Conservation (phyloP, 73 alveolate species). For the Halteria grandinella region DNA sequence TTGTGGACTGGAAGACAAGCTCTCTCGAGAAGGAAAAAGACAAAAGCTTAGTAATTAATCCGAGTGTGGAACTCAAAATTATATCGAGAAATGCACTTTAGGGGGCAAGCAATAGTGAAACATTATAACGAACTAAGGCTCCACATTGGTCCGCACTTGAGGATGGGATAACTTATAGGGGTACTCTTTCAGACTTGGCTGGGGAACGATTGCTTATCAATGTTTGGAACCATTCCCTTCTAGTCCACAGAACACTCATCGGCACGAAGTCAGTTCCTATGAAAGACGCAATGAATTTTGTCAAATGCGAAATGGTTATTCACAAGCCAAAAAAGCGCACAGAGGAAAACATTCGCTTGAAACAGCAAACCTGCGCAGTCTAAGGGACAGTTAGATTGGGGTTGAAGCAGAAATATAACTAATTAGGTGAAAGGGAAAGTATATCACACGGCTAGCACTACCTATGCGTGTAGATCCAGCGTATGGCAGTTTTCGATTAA, state of each 20-base stretch:
- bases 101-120: neutral
- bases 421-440: slow-evolving; percentile 43
- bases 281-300: slow-evolving; percentile 5
- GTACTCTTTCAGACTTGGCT: slow-evolving; percentile 49
- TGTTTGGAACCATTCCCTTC: slow-evolving; percentile 14
- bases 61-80: slow-evolving; percentile 17
- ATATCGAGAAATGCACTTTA: too few relatives aligned
- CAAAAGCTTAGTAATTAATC: slow-evolving; percentile 9
- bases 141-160: slow-evolving; percentile 60
- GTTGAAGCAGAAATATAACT: slow-evolving; percentile 34
- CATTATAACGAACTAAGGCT: neutral
- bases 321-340: slow-evolving; percentile 31
- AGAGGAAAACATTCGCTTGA: slow-evolving; percentile 17
- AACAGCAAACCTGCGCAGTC: slow-evolving; percentile 28
- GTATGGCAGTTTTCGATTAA: slow-evolving; percentile 46
- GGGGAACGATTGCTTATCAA: slow-evolving; percentile 19
- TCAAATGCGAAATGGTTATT: slow-evolving; percentile 56
- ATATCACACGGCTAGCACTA: slow-evolving; percentile 32
- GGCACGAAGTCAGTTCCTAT: slow-evolving; percentile 51
- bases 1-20: slow-evolving; percentile 60
- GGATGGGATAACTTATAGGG: slow-evolving; percentile 50
- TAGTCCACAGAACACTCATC: slow-evolving; percentile 1
- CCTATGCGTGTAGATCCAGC: slow-evolving; percentile 36
- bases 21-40: slow-evolving; percentile 34
- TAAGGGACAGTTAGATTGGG: slow-evolving; percentile 51